Conservation (phyloP, 371 early-diverging fungal species). For the Zopfochytrium polystomum region DNA sequence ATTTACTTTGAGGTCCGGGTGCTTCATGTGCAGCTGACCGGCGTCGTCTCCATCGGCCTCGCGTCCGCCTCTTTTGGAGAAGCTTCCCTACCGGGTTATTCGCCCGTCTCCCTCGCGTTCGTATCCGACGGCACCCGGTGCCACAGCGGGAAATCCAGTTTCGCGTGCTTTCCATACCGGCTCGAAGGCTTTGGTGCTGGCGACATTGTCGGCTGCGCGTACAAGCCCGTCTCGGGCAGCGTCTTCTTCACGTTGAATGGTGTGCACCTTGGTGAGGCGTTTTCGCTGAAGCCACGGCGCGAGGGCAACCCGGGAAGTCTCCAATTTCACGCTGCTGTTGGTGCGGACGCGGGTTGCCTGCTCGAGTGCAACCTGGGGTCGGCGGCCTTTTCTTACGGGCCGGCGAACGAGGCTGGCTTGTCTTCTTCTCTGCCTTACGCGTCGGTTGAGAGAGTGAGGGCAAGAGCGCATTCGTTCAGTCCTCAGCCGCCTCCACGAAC, state of each 20-base stretch:
- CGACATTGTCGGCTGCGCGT: slow-evolving; percentile 14
- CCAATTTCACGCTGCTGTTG: slow-evolving; percentile 10
- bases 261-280: slow-evolving; percentile 15
- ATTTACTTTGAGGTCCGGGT: too few relatives aligned
- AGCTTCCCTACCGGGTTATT: background rate
- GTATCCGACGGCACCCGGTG: background rate
- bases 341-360: background rate
- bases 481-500: too few relatives aligned
- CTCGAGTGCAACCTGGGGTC: slow-evolving; percentile 1
- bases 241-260: slow-evolving; percentile 19
- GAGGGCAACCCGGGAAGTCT: background rate
- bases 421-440: too few relatives aligned
- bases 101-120: background rate
- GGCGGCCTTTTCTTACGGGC: background rate
- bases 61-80: too few relatives aligned
- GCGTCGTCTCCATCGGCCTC: too few relatives aligned
- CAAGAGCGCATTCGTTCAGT: too few relatives aligned
- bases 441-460: too few relatives aligned
- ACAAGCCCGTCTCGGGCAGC: slow-evolving; percentile 9
- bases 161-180: background rate
- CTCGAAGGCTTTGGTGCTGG: background rate
- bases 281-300: background rate
- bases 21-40: too few relatives aligned
- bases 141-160: background rate
- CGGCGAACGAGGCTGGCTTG: background rate